These are phyloP conservation scores for Eurotiales sp. DNA, from an alignment of 2,329 filamentous ascomycete species.

Conservation along the genomic window DNA sequence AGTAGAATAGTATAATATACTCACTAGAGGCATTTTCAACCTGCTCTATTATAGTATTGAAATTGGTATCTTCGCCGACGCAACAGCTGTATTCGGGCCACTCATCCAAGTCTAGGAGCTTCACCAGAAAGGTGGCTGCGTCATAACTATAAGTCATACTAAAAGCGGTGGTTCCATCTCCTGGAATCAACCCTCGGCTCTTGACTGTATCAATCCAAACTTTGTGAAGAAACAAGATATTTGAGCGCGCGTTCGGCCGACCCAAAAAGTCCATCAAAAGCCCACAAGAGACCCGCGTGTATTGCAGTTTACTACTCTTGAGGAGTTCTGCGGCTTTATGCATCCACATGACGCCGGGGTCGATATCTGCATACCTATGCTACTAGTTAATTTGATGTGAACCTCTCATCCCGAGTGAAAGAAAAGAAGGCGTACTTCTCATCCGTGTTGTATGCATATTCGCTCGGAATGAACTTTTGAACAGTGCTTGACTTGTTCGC, in stretches of 20 bases:
- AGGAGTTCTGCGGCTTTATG: conserved; percentile 12
- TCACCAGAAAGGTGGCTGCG: conserved; percentile 15
- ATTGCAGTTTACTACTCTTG: conserved; percentile 13
- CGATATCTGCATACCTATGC: conserved; percentile 12
- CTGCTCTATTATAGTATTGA: conserved; percentile 6
- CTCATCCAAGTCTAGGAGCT: conserved; percentile 15
- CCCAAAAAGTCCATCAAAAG: conserved; percentile 17
- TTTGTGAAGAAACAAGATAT: conserved; percentile 12
- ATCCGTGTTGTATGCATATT: conserved; percentile 14
- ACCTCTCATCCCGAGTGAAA: not conserved
- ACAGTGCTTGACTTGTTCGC: conserved; percentile 14
- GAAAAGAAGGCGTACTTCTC: conserved; percentile 12
- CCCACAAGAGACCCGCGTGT: conserved; percentile 14
- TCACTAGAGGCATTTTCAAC: conserved; percentile 13
- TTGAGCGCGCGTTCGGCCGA: conserved; percentile 7
- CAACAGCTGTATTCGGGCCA: conserved; percentile 17
- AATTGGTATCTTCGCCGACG: conserved; percentile 15
- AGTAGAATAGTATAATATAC: not conserved
- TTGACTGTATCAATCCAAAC: conserved; percentile 11
- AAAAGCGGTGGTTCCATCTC: conserved; percentile 10
- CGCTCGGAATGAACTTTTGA: conserved; percentile 14
- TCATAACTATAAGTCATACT: conserved; percentile 17
- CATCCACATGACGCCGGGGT: conserved; percentile 16
- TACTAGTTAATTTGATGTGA: not conserved
- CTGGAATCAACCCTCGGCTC: conserved; percentile 14